Evolutionary conservation across 192 early-diverging fungal genomes (phyloP), one percentile per base, ranked within the genome.

Genomic region (Coemansia sp.): DNA sequence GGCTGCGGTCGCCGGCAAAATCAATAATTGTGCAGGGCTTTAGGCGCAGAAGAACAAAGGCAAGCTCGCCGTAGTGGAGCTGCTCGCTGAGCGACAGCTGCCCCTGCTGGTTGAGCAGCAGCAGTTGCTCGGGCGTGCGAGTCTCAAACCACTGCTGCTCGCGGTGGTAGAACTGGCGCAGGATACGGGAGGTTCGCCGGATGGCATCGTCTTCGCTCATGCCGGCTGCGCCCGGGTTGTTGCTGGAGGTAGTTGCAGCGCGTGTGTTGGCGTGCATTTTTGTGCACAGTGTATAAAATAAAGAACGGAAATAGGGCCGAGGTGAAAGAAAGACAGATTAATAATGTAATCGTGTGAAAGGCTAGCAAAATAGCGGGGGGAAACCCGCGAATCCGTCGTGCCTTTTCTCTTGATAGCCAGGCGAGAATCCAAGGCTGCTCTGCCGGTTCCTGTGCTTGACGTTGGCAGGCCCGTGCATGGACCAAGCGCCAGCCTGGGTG

Each of bases 11-110:
- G 22, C 58, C 72, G 16, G 67, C 63, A 56, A 50, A 77, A 44
- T 77, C 73, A 10, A 77, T 53, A 18, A 77, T 62, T 10, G 58
- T 60, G 31, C 73, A 77, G 23, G 73, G 73, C 35, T 77, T 77
- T 33, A 77, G 73, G 33, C 56, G 62, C 51, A 77, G 46, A 5
- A 77, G 62, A 28, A 70, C 47, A 45, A 77, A 77, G 11, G 67
- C 67, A 2, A 77, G 12, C 24, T 77, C 73, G 43, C 67, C 73
- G 52, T 77, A 77, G 51, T 77, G 73, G 10, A 63, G 63, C 59
- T 77, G 73, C 51, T 77, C 73, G 51, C 32, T 60, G 10, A 77
- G 67, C 2, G 33, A 27, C 46, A 70, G 56, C 27, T 66, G 58
- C 38, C 60, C 73, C 23, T 70, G 60, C 63, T 77, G 73, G 12